These are phyloP conservation scores for Yamadazyma atlantica DNA, from an alignment of 1,139 yeast species.

Conservation along the genomic window DNA sequence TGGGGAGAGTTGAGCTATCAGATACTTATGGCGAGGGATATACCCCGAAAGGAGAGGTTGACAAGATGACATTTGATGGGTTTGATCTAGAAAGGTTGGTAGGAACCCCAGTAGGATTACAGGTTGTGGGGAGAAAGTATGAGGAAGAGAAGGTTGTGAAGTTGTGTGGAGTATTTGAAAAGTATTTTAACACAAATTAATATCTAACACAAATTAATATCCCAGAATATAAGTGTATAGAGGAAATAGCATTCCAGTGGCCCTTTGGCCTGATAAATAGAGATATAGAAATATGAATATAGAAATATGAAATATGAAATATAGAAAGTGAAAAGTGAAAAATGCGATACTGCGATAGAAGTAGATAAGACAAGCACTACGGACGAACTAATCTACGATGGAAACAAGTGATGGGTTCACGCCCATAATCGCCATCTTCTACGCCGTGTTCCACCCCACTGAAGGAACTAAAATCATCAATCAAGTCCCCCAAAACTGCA, in stretches of 20 bases:
- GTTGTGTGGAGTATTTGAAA: constrained; percentile 4
- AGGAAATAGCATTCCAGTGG: too few relatives aligned
- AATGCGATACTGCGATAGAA: too few relatives aligned
- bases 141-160: constrained; percentile 30
- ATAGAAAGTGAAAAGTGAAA: too few relatives aligned
- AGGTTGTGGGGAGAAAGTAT: constrained; percentile 26
- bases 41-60: constrained; percentile 25
- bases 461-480: constrained; percentile 94
- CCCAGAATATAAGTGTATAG: too few relatives aligned
- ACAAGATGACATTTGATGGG: constrained; percentile 26
- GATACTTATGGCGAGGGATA: constrained; percentile 32
- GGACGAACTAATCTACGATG: too few relatives aligned
- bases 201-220: too few relatives aligned
- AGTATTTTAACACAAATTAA: constrained; percentile 1
- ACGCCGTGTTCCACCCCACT: constrained; percentile 90
- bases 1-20: constrained; percentile 39
- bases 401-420: constrained; percentile 61
- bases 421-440: constrained; percentile 84
- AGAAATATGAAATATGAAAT: too few relatives aligned
- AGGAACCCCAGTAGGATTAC: constrained; percentile 32
- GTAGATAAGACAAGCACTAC: too few relatives aligned
- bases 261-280: too few relatives aligned
- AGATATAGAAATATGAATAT: too few relatives aligned
- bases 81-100: constrained; percentile 22
- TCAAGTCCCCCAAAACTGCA: constrained; percentile 76